Conservation (phyloP, 1,284 basidiomycete genomes). For the Ganoderma meredithae region DNA sequence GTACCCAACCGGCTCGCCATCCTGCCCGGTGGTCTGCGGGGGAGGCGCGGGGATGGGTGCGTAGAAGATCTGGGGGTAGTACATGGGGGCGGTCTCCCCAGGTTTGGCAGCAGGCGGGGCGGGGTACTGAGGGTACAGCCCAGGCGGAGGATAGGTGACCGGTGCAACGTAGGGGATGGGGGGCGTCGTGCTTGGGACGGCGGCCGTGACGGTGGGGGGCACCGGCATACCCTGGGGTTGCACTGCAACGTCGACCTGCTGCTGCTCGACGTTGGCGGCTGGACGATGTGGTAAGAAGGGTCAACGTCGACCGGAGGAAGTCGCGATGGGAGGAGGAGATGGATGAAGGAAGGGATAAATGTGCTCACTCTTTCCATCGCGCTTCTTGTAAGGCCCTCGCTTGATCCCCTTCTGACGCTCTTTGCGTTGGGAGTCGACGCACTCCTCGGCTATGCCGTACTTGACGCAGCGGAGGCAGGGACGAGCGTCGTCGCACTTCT, state of each 20-base stretch:
- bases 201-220: constrained; percentile 50
- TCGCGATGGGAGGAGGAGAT: constrained; percentile 32
- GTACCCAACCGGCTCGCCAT: constrained; percentile 53
- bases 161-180: constrained; percentile 56
- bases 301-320: constrained; percentile 25
- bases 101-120: constrained; percentile 54
- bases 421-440: constrained; percentile 83
- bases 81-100: constrained; percentile 54
- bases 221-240: constrained; percentile 49
- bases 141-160: constrained; percentile 47
- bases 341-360: constrained; percentile 21
- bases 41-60: constrained; percentile 51
- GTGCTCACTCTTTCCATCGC: constrained; percentile 80
- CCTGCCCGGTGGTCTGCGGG: constrained; percentile 51
- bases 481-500: constrained; percentile 89
- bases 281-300: constrained; percentile 55
- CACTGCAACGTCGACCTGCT: constrained; percentile 54
- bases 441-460: constrained; percentile 83
- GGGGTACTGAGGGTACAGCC: constrained; percentile 58
- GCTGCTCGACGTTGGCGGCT: constrained; percentile 62
- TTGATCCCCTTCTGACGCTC: constrained; percentile 88
- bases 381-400: constrained; percentile 92
- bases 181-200: constrained; percentile 50
- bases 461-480: constrained; percentile 88
- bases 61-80: constrained; percentile 56